Evolutionary conservation across 805 yeast species (phyloP), one percentile per base, ranked within the genome.

Genomic region (Cephaloascus albidus): DNA sequence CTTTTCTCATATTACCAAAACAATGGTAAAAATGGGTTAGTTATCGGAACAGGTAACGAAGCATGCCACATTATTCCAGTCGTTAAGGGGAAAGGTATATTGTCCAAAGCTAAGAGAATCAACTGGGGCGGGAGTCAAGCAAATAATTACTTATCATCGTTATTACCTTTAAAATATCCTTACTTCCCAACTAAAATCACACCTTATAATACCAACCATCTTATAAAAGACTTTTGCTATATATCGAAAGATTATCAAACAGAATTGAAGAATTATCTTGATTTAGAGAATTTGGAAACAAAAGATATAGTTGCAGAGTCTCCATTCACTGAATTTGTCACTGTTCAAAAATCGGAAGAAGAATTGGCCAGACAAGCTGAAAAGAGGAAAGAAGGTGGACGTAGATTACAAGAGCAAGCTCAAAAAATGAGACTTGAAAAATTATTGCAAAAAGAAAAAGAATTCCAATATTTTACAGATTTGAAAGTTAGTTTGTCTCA

Each of bases 101-200:
- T 86, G 40, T 62, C 72, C 20, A 81, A 80, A 42, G 65, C 88
- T 6, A 88, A 87, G 51, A 68, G 97, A 51, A 76, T 93, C 31
- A 87, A 86, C 53, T 86, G 93, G 86, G 97, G 97, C 43, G 97
- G 96, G 10, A 74, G 76, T 44, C 84, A 76, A 35, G 72, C 89
- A 1, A 74, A 71, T 23, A 76, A 72, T 32, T 89, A 72, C 48
- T 55, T 93, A 53, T 72, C 70, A 41, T 72, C 68, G 47, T 69
- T 82, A 28, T 60, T 93, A 37, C 70, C 78, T 2, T 65, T 93
- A 52, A 93, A 93, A 56, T 93, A 93, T 58, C 97, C 98, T 1
- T 82, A 78, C 49, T 93, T 89, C 57, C 97, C 98, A 4, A 63
- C 85, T 2, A 82, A 78, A 46, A 61, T 90, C 39, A 67, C 78